Evolutionary conservation across 108 stramenopile genomes (phyloP).

Genomic region (Licmophora abbreviata): DNA sequence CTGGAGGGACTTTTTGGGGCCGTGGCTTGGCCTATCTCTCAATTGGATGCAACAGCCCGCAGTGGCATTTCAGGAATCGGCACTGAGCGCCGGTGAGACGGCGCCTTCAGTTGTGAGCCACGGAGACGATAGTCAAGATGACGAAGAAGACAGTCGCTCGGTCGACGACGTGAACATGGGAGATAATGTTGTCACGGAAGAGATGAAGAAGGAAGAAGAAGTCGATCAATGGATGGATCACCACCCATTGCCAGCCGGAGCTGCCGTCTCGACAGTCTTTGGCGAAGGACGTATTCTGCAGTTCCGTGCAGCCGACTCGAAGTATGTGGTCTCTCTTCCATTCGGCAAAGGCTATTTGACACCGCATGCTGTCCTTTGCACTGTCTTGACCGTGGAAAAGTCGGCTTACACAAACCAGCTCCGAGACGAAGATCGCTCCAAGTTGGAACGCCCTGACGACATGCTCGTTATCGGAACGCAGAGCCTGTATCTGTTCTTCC

Average conservation of each 20-base stretch:
- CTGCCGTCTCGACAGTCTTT: slow-evolving; percentile 59
- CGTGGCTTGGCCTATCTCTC: slow-evolving; percentile 64
- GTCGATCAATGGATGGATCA: slow-evolving; percentile 31
- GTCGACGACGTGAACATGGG: slow-evolving; percentile 43
- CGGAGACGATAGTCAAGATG: slow-evolving; percentile 25
- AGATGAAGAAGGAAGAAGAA: slow-evolving; percentile 14
- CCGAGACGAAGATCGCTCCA: slow-evolving; percentile 46
- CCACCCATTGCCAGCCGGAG: slow-evolving; percentile 64
- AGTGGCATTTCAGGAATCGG: slow-evolving; percentile 30
- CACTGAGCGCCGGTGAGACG: slow-evolving; percentile 11
- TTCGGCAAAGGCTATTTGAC: slow-evolving; percentile 47
- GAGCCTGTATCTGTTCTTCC: slow-evolving; percentile 79
- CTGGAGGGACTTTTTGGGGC: slow-evolving; percentile 83
- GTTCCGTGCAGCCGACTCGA: slow-evolving; percentile 34
- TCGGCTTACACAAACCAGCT: slow-evolving; percentile 62
- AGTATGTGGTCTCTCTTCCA: slow-evolving; percentile 46
- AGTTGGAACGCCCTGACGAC: slow-evolving; percentile 49
- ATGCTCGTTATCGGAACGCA: slow-evolving; percentile 78
- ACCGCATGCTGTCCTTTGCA: slow-evolving; percentile 61
- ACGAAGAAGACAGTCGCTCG: slow-evolving; percentile 39
- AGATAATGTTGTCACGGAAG: slow-evolving; percentile 36
- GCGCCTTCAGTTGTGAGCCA: slow-evolving; percentile 17
- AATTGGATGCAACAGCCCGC: slow-evolving; percentile 76
- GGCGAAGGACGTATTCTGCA: slow-evolving; percentile 58
- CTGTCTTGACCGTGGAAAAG: slow-evolving; percentile 55